Conservation (phyloP, 495 filamentous ascomycete genomes). For the Aspergillus funiculosus region DNA sequence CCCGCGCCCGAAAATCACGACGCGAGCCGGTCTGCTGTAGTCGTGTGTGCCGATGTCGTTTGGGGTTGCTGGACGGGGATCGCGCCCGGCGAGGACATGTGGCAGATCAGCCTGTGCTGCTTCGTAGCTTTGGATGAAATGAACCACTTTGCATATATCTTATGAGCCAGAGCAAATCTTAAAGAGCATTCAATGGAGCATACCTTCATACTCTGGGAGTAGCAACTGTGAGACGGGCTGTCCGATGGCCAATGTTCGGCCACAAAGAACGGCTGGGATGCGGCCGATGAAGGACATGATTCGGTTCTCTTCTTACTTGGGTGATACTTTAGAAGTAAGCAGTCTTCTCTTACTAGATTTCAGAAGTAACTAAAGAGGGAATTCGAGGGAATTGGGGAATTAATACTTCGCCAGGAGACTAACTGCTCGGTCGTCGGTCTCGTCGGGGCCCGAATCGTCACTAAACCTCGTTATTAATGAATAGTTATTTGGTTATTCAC, state of each 20-base stretch:
- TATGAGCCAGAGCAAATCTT: neutral
- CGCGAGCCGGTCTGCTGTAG: conserved; percentile 25
- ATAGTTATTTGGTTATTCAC: too few species aligned
- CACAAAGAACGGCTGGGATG: conserved; percentile 2
- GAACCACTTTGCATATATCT: conserved; percentile 18
- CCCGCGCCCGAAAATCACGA: conserved; percentile 31
- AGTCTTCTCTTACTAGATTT: too few species aligned
- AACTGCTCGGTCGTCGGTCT: too few species aligned
- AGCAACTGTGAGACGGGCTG: neutral
- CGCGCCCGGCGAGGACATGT: conserved; percentile 22
- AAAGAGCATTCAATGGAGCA: neutral
- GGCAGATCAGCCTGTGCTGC: conserved; percentile 24
- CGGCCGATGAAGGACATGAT: neutral
- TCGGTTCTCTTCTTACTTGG: too few species aligned
- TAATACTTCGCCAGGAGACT: too few species aligned
- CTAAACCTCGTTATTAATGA: too few species aligned
- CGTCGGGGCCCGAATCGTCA: too few species aligned
- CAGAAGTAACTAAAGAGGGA: too few species aligned
- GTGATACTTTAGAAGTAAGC: too few species aligned
- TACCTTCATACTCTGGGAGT: conserved; percentile 7
- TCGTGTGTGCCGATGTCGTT: conserved; percentile 28
- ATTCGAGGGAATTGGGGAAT: too few species aligned
- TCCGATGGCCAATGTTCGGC: neutral
- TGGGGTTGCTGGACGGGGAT: conserved; percentile 17
- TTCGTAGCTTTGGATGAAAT: conserved; percentile 23